These are phyloP conservation scores for Calonectria pseudoturangicola DNA, from an alignment of 2,329 filamentous ascomycete genomes.

Conservation along the genomic window DNA sequence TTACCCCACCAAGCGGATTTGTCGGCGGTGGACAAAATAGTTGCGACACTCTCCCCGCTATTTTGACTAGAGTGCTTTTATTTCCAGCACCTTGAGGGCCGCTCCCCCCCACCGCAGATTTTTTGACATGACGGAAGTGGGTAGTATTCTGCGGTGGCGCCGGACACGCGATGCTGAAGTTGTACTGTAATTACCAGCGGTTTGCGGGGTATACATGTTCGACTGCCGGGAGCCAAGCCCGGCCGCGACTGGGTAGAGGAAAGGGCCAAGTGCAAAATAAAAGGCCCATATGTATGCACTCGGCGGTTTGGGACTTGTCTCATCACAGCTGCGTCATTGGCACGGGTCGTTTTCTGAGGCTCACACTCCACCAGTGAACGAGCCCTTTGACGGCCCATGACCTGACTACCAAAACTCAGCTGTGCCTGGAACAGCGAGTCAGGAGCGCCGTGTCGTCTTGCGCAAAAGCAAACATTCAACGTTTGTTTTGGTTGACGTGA, in stretches of 20 bases:
- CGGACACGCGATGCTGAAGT: slow-evolving; percentile 31
- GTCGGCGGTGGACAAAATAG: slow-evolving; percentile 46
- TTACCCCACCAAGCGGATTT: slow-evolving; percentile 52
- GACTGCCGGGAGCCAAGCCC: background rate
- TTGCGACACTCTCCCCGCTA: background rate
- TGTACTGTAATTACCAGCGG: slow-evolving; percentile 19
- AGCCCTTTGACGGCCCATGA: slow-evolving; percentile 16
- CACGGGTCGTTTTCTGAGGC: background rate
- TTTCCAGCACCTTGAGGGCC: slow-evolving; percentile 16
- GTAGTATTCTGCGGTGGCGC: slow-evolving; percentile 27
- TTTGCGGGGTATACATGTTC: slow-evolving; percentile 23
- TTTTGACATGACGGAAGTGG: slow-evolving; percentile 52
- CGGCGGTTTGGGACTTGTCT: slow-evolving; percentile 18
- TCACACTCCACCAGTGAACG: slow-evolving; percentile 9
- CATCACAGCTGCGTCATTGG: slow-evolving; percentile 23
- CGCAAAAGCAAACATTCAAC: slow-evolving; percentile 21
- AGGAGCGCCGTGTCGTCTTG: slow-evolving; percentile 8
- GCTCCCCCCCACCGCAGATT: slow-evolving; percentile 48
- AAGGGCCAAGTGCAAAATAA: slow-evolving; percentile 7
- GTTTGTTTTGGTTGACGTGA: background rate
- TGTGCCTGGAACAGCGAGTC: slow-evolving; percentile 22
- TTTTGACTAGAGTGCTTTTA: background rate
- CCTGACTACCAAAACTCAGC: slow-evolving; percentile 19
- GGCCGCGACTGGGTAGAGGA: background rate
- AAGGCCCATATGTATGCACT: background rate